Evolutionary conservation across 2,329 filamentous ascomycete genomes (phyloP).

Genomic region (Zasmidium cellare): DNA sequence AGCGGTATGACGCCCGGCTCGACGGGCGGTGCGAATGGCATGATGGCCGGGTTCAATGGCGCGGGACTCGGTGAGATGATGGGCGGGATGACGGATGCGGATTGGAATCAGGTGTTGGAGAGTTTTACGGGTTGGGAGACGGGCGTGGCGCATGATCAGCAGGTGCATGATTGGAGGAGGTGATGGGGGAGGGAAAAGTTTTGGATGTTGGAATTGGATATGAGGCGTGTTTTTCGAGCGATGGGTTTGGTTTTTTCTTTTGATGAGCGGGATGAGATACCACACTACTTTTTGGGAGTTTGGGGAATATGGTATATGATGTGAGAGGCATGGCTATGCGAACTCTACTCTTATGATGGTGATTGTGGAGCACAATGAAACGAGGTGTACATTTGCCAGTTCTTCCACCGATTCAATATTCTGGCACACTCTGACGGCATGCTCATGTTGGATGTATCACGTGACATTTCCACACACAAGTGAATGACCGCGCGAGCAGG

Average conservation of each 20-base stretch:
- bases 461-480: background rate
- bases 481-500: background rate
- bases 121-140: constrained; percentile 24
- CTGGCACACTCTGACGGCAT: no score
- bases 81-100: constrained; percentile 30
- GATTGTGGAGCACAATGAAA: background rate
- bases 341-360: background rate
- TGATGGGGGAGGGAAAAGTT: no score
- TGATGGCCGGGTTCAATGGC: constrained; percentile 15
- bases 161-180: constrained; percentile 7
- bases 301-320: no score
- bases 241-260: background rate
- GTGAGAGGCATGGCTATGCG: constrained; percentile 1
- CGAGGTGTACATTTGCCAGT: no score
- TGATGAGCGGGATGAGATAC: background rate
- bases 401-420: no score
- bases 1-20: constrained; percentile 17
- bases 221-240: no score
- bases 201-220: no score
- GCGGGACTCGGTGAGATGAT: constrained; percentile 26
- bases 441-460: no score
- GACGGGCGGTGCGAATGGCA: constrained; percentile 7
- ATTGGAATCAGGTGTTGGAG: constrained; percentile 33
- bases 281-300: no score
- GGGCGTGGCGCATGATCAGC: constrained; percentile 13